Evolutionary conservation across 768 basidiomycete species (phyloP).

Genomic region (Multifurca ochricompacta): DNA sequence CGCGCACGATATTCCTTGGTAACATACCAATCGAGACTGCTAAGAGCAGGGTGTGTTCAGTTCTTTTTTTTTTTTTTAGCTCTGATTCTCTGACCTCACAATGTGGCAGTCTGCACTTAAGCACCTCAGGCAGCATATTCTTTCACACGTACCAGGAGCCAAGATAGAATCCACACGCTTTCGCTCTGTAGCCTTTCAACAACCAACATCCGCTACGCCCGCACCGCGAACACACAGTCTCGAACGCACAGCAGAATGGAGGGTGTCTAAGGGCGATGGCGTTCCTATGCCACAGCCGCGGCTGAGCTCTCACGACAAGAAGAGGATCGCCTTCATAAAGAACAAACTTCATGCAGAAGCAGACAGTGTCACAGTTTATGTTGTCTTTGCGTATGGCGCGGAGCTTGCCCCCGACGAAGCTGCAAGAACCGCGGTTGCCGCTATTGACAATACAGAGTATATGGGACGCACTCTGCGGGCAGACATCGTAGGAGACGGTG

Average conservation of each 20-base stretch:
- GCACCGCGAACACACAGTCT: conserved; percentile 43
- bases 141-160: conserved; percentile 59
- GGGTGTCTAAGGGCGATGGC: conserved; percentile 31
- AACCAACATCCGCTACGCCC: conserved; percentile 47
- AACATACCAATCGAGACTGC: conserved; percentile 75
- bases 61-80: background rate
- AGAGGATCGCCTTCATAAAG: conserved; percentile 90
- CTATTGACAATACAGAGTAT: conserved; percentile 64
- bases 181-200: conserved; percentile 87
- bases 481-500: conserved; percentile 47
- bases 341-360: conserved; percentile 79
- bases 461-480: conserved; percentile 74
- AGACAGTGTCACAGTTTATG: conserved; percentile 76
- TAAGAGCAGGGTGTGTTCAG: conserved; percentile 58
- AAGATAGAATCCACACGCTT: conserved; percentile 92
- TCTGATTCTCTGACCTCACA: conserved; percentile 3
- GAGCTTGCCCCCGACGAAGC: conserved; percentile 69
- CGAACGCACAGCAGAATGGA: conserved; percentile 56
- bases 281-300: conserved; percentile 30
- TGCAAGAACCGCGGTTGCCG: conserved; percentile 47
- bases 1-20: conserved; percentile 86
- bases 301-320: conserved; percentile 79
- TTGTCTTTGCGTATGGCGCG: conserved; percentile 76
- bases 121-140: conserved; percentile 68
- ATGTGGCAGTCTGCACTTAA: conserved; percentile 57